These are phyloP conservation scores for Metarhizium guizhouense DNA, from an alignment of 2,329 filamentous ascomycete genomes.

Conservation along the genomic window DNA sequence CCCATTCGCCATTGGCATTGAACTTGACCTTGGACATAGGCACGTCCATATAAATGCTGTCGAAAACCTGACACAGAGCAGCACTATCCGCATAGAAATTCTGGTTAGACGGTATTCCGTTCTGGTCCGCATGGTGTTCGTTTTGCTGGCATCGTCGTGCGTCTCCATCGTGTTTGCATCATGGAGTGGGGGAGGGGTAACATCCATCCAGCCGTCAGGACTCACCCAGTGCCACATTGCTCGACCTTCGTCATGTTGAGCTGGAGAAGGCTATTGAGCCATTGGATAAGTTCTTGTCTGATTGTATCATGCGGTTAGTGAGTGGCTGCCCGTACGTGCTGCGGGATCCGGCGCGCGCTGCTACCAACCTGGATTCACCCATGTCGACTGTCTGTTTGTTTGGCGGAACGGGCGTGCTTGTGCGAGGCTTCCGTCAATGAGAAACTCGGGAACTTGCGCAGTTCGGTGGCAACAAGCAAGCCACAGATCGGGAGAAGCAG, in stretches of 20 bases:
- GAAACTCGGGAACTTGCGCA: background rate
- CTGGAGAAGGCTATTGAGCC: conserved; percentile 96
- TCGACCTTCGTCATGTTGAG: conserved; percentile 98
- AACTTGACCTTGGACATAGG: conserved; percentile 97
- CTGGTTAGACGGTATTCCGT: conserved; percentile 2
- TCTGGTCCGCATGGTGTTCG: background rate
- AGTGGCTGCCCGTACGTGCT: background rate
- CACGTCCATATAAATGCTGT: conserved; percentile 93
- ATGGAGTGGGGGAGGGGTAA: conserved; percentile 11
- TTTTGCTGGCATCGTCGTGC: background rate
- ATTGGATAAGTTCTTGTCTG: conserved; percentile 92
- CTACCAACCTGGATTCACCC: conserved; percentile 38
- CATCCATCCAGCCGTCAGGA: conserved; percentile 7
- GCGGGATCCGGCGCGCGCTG: background rate
- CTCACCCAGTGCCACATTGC: conserved; percentile 93
- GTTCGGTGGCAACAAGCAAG: background rate
- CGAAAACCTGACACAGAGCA: conserved; percentile 93
- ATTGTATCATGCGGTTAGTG: conserved; percentile 13
- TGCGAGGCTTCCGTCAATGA: background rate
- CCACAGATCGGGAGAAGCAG: background rate
- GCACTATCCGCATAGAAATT: conserved; percentile 48
- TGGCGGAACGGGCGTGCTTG: background rate
- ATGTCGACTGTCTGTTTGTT: conserved; percentile 25
- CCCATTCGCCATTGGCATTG: conserved; percentile 94
- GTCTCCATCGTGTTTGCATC: background rate